Conservation (phyloP, 2,329 filamentous ascomycete species). For the Parasarocladium wereldwijsianum region DNA sequence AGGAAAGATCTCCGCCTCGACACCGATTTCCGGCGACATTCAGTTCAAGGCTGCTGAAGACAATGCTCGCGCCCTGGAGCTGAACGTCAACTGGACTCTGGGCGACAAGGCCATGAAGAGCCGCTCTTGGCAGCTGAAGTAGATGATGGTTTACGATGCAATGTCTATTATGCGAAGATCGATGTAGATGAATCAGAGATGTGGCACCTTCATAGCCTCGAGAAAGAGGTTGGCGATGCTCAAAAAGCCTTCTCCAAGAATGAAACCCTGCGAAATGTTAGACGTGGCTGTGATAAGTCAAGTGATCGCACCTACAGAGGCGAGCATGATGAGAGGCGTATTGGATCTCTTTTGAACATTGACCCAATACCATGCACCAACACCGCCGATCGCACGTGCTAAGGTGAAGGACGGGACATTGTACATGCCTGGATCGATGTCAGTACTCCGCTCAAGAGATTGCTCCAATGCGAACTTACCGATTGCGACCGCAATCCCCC, state of each 20-base stretch:
- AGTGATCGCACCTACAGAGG: constrained; percentile 36
- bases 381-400: constrained; percentile 68
- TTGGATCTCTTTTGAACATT: constrained; percentile 34
- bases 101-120: constrained; percentile 23
- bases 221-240: constrained; percentile 82
- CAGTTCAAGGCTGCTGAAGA: constrained; percentile 55
- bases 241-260: constrained; percentile 80
- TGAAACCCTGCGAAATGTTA: constrained; percentile 48
- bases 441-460: too few relatives aligned
- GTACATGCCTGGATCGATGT: constrained; percentile 59
- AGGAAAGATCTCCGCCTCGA: constrained; percentile 32
- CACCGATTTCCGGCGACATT: constrained; percentile 50
- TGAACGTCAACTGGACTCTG: constrained; percentile 47
- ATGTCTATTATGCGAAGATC: not conserved
- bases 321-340: constrained; percentile 78
- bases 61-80: constrained; percentile 53
- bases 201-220: constrained; percentile 62
- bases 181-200: constrained; percentile 33
- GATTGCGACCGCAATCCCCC: constrained; percentile 90
- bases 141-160: constrained; percentile 6
- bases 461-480: constrained; percentile 36
- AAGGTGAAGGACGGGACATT: constrained; percentile 94
- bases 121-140: constrained; percentile 38
- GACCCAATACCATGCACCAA: constrained; percentile 65
- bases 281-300: constrained; percentile 6